Evolutionary conservation across 2,329 filamentous ascomycete species (phyloP).

Genomic region (Intubia oerlemansii): DNA sequence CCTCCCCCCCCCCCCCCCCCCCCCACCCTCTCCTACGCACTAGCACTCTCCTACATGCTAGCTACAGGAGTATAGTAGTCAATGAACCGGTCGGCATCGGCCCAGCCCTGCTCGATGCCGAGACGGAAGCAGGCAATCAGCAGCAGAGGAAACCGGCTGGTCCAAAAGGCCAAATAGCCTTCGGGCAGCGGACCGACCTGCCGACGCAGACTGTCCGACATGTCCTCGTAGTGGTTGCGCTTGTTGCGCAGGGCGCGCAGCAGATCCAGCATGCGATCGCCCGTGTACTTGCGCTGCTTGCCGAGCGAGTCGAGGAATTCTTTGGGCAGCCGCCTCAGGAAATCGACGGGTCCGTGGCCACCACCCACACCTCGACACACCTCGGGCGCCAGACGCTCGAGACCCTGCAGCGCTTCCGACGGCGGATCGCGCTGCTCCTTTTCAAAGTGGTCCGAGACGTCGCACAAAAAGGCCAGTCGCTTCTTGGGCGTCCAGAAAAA

Average conservation of each 20-base stretch:
- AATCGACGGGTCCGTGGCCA: slow-evolving; percentile 41
- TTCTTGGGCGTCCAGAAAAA: slow-evolving; percentile 94
- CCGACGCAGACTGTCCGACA: slow-evolving; percentile 56
- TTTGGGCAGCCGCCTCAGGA: slow-evolving; percentile 52
- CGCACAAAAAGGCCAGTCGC: slow-evolving; percentile 78
- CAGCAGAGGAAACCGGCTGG: slow-evolving; percentile 53
- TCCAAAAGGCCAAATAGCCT: slow-evolving; percentile 73
- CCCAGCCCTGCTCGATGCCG: slow-evolving; percentile 43
- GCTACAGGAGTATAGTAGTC: too few relatives aligned
- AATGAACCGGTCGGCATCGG: slow-evolving; percentile 42
- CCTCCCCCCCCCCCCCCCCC: too few relatives aligned
- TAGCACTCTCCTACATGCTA: too few relatives aligned
- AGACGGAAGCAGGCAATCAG: slow-evolving; percentile 62
- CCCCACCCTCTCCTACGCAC: too few relatives aligned
- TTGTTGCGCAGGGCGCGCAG: slow-evolving; percentile 84
- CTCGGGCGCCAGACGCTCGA: slow-evolving; percentile 29
- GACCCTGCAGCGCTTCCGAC: slow-evolving; percentile 39
- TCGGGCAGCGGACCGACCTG: slow-evolving; percentile 53
- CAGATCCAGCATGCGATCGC: slow-evolving; percentile 62
- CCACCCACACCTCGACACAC: slow-evolving; percentile 26
- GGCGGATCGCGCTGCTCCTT: slow-evolving; percentile 74
- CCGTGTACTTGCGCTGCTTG: slow-evolving; percentile 89
- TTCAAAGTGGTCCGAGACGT: slow-evolving; percentile 92
- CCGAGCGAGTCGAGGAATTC: slow-evolving; percentile 77
- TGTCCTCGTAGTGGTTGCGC: slow-evolving; percentile 93